phyloP scores from a whole-genome alignment of 2,329 filamentous ascomycete species.

The Aphanoascus verrucosus region DNA sequence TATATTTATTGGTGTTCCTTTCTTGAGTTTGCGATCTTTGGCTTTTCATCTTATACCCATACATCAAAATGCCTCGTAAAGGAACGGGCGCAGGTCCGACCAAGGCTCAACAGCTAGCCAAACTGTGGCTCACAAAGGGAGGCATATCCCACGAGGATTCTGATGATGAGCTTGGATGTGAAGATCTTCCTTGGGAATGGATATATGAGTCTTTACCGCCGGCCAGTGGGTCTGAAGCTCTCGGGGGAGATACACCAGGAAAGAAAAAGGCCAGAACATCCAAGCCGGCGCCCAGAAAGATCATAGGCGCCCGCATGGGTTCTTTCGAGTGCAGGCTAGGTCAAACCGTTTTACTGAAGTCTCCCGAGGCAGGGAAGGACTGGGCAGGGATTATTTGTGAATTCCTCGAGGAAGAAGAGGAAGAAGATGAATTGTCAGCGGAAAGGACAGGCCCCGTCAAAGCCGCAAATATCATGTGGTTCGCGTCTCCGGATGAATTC shows the following conservation, averaged over 20 bases:
- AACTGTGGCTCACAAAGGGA: conserved; percentile 45
- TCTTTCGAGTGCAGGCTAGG: conserved; percentile 69
- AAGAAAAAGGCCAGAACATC: conserved; percentile 8
- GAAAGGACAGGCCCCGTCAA: conserved; percentile 45
- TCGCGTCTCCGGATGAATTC: conserved; percentile 73
- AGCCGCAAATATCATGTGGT: conserved; percentile 89
- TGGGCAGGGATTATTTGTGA: conserved; percentile 87
- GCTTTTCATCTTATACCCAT: not conserved
- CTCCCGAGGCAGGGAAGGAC: conserved; percentile 72
- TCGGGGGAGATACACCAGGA: not conserved
- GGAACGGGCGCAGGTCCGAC: conserved; percentile 13
- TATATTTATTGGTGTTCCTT: too few relatives aligned
- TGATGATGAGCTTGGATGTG: conserved; percentile 70
- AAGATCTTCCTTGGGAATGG: conserved; percentile 70
- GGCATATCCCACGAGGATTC: conserved; percentile 66
- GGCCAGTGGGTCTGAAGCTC: conserved; percentile 14
- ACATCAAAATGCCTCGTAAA: conserved; percentile 21
- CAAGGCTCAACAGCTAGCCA: conserved; percentile 29
- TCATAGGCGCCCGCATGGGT: conserved; percentile 74
- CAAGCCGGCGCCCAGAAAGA: conserved; percentile 36
- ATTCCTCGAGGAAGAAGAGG: conserved; percentile 62
- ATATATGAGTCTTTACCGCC: conserved; percentile 44
- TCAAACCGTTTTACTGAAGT: conserved; percentile 76
- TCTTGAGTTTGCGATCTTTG: not conserved
- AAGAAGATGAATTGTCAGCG: conserved; percentile 55